Percentiles rank a stretch among this genome's conserved stretches.
phyloP scores from a whole-genome alignment of 441 rosid species.

The Breynia disticha region DNA sequence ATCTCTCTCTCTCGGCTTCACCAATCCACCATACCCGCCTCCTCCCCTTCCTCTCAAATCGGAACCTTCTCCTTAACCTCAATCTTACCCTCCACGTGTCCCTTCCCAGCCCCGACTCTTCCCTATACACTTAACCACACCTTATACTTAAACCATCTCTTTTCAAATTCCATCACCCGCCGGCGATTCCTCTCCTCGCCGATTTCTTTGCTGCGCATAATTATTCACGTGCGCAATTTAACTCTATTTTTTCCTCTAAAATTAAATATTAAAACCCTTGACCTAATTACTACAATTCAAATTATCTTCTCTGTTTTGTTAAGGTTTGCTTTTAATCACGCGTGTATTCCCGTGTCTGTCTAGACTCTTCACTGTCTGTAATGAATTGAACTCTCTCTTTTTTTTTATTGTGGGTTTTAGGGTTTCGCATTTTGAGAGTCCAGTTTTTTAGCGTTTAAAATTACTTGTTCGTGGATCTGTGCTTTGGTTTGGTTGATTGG shows the following conservation, averaged over 20 bases:
- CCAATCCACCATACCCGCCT: too few relatives aligned
- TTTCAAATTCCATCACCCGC: constrained; percentile 1
- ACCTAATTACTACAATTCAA: constrained; percentile 16
- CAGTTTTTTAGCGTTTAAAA: constrained; percentile 23
- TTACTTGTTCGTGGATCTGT: constrained; percentile 44
- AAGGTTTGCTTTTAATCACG: constrained; percentile 22
- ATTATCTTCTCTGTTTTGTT: constrained; percentile 9
- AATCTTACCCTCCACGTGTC: too few relatives aligned
- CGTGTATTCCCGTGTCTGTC: constrained; percentile 15
- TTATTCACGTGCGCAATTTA: constrained; percentile 34
- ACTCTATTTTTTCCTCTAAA: constrained; percentile 8
- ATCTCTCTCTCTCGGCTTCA: too few relatives aligned
- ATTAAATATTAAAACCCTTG: constrained; percentile 6
- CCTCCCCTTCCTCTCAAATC: too few relatives aligned
- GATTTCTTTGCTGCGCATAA: constrained; percentile 39
- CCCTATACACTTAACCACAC: too few relatives aligned
- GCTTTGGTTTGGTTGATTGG: constrained; percentile 23
- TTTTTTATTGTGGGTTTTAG: constrained; percentile 28
- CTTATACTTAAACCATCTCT: too few relatives aligned
- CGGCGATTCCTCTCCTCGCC: constrained; percentile 38
- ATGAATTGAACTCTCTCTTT: constrained; percentile 19
- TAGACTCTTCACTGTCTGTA: constrained; percentile 7
- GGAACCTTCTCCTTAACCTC: too few relatives aligned
- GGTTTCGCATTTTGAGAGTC: constrained; percentile 33
- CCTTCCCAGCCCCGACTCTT: too few relatives aligned